Evolutionary conservation across 2,329 filamentous ascomycete genomes (phyloP).

Genomic region (Macrophomina pseudophaseolina): DNA sequence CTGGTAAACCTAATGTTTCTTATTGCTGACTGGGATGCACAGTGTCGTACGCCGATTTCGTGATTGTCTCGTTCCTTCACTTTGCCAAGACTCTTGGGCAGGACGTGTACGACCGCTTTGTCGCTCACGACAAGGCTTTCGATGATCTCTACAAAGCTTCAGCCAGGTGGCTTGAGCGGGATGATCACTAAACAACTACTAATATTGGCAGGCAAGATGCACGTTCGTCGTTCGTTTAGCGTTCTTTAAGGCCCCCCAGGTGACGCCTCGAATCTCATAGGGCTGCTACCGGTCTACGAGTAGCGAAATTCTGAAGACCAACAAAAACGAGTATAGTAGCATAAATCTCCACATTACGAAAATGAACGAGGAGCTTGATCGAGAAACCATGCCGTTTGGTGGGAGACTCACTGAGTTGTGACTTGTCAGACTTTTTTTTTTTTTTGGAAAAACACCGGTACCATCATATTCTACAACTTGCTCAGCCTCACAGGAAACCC

Average conservation of each 20-base stretch:
- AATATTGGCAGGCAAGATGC: not conserved
- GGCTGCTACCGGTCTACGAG: not conserved
- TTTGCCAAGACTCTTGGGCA: conserved; percentile 48
- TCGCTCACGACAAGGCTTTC: conserved; percentile 47
- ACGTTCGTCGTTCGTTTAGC: conserved; percentile 6
- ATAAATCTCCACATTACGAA: not conserved
- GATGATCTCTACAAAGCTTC: conserved; percentile 46
- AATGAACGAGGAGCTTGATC: no score
- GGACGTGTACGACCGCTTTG: conserved; percentile 45
- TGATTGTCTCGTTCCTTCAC: conserved; percentile 57
- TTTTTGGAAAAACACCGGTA: no score
- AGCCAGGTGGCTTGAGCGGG: conserved; percentile 46
- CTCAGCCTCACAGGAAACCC: conserved; percentile 4
- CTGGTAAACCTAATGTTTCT: conserved; percentile 27
- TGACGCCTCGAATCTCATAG: conserved; percentile 7
- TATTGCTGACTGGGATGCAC: conserved; percentile 5
- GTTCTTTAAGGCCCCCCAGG: not conserved
- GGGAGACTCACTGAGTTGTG: no score
- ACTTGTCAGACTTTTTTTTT: no score
- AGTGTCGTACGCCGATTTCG: conserved; percentile 54
- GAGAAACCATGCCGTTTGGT: no score
- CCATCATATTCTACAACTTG: not conserved
- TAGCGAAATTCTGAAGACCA: not conserved
- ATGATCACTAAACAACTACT: conserved; percentile 35
- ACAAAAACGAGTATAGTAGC: not conserved